phyloP scores from a whole-genome alignment of 2,329 filamentous ascomycete genomes.

The Pseudohalonectria lignicola region DNA sequence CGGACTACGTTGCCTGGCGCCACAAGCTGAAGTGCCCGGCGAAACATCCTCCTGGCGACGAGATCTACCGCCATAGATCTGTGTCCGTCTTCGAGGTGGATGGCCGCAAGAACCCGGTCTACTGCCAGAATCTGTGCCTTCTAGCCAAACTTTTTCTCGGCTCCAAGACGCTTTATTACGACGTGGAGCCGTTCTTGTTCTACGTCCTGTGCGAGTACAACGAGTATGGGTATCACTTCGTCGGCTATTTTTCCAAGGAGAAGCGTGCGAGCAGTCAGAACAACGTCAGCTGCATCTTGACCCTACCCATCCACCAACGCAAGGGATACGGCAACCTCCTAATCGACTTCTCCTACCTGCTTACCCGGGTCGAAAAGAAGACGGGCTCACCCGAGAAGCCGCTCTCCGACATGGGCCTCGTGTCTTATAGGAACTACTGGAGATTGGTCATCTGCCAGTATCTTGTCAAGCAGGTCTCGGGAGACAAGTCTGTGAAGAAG shows the following conservation, averaged over 20 bases:
- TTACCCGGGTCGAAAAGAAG: conserved; percentile 86
- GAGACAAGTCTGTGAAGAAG: conserved; percentile 25
- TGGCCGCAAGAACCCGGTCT: conserved; percentile 93
- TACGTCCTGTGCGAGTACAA: conserved; percentile 96
- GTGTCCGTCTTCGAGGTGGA: conserved; percentile 97
- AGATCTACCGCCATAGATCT: conserved; percentile 87
- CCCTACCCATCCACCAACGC: conserved; percentile 89
- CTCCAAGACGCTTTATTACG: conserved; percentile 96
- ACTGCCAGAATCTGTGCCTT: conserved; percentile 94
- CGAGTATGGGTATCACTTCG: conserved; percentile 85
- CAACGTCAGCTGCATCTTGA: conserved; percentile 95
- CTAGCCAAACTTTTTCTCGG: conserved; percentile 96
- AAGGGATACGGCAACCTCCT: conserved; percentile 95
- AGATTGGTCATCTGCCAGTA: conserved; percentile 79
- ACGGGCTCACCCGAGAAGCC: conserved; percentile 96
- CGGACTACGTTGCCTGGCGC: conserved; percentile 94
- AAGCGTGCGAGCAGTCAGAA: conserved; percentile 91
- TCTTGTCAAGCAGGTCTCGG: conserved; percentile 47
- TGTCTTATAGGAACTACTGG: conserved; percentile 98
- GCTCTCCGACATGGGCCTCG: conserved; percentile 92
- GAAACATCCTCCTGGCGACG: conserved; percentile 93
- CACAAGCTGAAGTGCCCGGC: conserved; percentile 95
- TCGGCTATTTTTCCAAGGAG: conserved; percentile 99
- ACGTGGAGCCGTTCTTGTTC: conserved; percentile 93
- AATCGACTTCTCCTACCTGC: conserved; percentile 95